phyloP scores from a whole-genome alignment of 2,329 filamentous ascomycete genomes.

The Neofusicoccum laricinum region DNA sequence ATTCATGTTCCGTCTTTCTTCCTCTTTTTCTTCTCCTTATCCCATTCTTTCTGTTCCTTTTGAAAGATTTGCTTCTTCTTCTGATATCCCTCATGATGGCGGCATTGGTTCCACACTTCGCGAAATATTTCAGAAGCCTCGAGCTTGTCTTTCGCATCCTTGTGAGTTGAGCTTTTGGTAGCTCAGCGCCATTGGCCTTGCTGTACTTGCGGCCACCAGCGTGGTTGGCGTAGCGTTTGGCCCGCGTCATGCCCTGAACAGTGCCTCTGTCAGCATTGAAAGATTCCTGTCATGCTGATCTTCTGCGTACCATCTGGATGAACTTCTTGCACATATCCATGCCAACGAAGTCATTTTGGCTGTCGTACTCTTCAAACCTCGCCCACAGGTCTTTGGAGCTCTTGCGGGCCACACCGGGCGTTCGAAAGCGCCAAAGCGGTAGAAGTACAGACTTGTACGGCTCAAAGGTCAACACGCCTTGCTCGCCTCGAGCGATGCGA shows the following conservation, averaged over 20 bases:
- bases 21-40: slow-evolving; percentile 23
- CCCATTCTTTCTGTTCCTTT: slow-evolving; percentile 47
- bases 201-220: slow-evolving; percentile 57
- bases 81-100: slow-evolving; percentile 43
- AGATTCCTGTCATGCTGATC: too few species aligned
- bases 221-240: slow-evolving; percentile 58
- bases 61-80: slow-evolving; percentile 46
- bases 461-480: slow-evolving; percentile 60
- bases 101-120: slow-evolving; percentile 49
- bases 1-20: not conserved
- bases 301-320: slow-evolving; percentile 53
- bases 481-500: slow-evolving; percentile 59
- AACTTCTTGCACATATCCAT: slow-evolving; percentile 66
- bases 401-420: slow-evolving; percentile 47
- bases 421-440: slow-evolving; percentile 60
- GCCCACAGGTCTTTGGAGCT: slow-evolving; percentile 50
- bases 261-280: not conserved
- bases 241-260: slow-evolving; percentile 55
- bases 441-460: slow-evolving; percentile 61
- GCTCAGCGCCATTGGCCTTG: slow-evolving; percentile 35
- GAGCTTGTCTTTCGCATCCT: slow-evolving; percentile 50
- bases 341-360: slow-evolving; percentile 56
- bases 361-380: slow-evolving; percentile 54
- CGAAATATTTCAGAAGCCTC: slow-evolving; percentile 50
- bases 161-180: slow-evolving; percentile 46